A percentile compares a stretch with the other conserved stretches of the same genome.
Evolutionary conservation across 371 early-diverging fungal species (phyloP).

Genomic region (Mortierella sp.): DNA sequence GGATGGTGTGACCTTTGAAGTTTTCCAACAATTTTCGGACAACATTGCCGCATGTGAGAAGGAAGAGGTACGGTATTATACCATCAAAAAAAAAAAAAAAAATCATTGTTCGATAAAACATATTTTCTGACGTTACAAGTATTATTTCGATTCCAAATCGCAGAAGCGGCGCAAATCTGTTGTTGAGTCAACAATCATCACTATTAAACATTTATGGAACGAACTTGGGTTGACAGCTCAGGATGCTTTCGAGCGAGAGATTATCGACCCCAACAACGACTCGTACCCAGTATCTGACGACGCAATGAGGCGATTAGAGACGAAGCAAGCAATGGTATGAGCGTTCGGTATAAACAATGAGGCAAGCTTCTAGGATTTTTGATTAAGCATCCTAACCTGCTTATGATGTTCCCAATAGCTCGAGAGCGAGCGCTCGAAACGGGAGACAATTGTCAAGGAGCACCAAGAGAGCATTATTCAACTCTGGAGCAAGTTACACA

Average conservation of each 20-base stretch:
- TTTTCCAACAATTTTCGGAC: constrained; percentile 39
- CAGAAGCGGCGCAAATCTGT: constrained; percentile 28
- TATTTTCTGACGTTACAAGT: not conserved
- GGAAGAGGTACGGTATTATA: constrained; percentile 31
- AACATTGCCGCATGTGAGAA: constrained; percentile 47
- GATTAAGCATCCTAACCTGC: not conserved
- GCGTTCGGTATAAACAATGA: not conserved
- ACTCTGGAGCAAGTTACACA: constrained; percentile 45
- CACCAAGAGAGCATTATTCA: constrained; percentile 22
- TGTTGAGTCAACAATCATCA: constrained; percentile 28
- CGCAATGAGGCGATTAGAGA: constrained; percentile 31
- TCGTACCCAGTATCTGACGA: constrained; percentile 34
- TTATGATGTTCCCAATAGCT: constrained; percentile 15
- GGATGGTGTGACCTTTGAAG: constrained; percentile 36
- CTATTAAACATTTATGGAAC: constrained; percentile 39
- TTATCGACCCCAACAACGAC: constrained; percentile 15
- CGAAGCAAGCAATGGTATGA: constrained; percentile 36
- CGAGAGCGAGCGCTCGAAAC: constrained; percentile 35
- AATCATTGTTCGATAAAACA: not conserved
- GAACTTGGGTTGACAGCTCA: constrained; percentile 36
- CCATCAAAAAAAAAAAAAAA: not conserved
- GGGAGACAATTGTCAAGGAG: constrained; percentile 35
- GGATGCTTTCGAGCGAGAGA: constrained; percentile 39
- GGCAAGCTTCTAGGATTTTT: not conserved
- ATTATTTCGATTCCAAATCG: not conserved